A percentile compares a stretch with the other conserved stretches of the same genome.
Evolutionary conservation across 75 land plant genomes (phyloP).

Genomic region (Sequoiadendron giganteum): DNA sequence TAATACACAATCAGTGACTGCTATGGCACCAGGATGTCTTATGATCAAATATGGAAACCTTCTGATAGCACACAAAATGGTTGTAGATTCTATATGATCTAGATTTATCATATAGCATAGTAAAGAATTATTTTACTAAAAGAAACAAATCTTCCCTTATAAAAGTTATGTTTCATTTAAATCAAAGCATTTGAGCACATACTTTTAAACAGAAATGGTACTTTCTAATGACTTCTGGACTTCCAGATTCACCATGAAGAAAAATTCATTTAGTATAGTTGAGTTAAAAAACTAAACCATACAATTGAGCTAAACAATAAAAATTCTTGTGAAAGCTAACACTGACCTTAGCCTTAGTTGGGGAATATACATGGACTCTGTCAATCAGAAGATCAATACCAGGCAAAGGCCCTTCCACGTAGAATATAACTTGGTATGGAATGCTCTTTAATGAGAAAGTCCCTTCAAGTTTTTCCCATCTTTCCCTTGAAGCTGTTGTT

Average conservation of each 20-base stretch:
- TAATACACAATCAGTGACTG: background rate
- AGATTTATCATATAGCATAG: background rate
- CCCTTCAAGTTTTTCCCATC: slow-evolving; percentile 35
- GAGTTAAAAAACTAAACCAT: background rate
- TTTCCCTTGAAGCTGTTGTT: slow-evolving; percentile 10
- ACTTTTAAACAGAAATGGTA: background rate
- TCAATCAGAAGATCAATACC: slow-evolving; percentile 55
- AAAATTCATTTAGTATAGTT: background rate
- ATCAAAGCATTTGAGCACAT: background rate
- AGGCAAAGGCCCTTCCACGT: slow-evolving; percentile 64
- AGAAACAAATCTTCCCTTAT: background rate
- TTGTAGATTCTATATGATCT: background rate
- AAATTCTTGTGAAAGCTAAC: background rate
- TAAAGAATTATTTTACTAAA: background rate
- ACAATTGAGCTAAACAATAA: background rate
- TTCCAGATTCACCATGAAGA: background rate
- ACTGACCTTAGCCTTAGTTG: background rate
- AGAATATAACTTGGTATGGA: slow-evolving; percentile 35
- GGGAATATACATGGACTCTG: slow-evolving; percentile 6
- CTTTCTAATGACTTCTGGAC: background rate
- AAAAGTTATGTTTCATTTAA: background rate
- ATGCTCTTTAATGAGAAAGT: slow-evolving; percentile 23
- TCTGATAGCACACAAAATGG: background rate
- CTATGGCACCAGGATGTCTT: background rate
- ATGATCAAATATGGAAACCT: background rate